These are phyloP conservation scores for Cornus suecica DNA, from an alignment of 148 eudicot species.

Conservation along the genomic window DNA sequence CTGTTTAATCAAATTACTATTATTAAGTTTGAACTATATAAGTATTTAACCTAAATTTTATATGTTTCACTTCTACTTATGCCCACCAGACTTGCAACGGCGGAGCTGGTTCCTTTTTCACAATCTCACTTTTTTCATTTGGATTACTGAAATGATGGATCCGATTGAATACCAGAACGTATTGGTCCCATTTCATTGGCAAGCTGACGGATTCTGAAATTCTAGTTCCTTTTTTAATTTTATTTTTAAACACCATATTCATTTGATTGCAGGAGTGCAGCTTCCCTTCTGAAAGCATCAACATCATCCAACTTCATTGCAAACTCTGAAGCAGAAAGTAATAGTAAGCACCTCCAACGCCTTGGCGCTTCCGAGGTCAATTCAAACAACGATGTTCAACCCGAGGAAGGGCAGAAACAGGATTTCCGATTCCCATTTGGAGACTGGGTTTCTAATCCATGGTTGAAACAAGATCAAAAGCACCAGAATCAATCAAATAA, in stretches of 20 bases:
- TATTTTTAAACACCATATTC: background rate
- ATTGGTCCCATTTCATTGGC: background rate
- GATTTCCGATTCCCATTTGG: constrained; percentile 59
- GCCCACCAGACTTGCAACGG: background rate
- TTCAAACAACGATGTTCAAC: constrained; percentile 24
- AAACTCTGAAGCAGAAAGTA: constrained; percentile 29
- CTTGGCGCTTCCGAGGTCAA: constrained; percentile 33
- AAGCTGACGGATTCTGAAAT: background rate
- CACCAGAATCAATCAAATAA: constrained; percentile 29
- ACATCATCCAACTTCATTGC: constrained; percentile 26
- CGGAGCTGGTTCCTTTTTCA: background rate
- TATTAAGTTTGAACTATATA: too few species aligned
- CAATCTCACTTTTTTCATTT: background rate
- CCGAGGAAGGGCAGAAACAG: constrained; percentile 25
- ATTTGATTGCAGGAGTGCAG: constrained; percentile 67
- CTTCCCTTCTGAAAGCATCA: constrained; percentile 63
- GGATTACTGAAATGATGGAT: background rate
- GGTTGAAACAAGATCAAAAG: constrained; percentile 43
- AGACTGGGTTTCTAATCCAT: constrained; percentile 68
- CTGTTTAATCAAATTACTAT: too few species aligned
- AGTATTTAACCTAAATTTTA: background rate
- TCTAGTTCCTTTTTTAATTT: background rate
- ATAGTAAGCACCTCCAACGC: constrained; percentile 30
- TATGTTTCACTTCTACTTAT: background rate
- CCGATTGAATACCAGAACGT: background rate